phyloP scores from a whole-genome alignment of 768 basidiomycete genomes.

The Suillus subalutaceus region DNA sequence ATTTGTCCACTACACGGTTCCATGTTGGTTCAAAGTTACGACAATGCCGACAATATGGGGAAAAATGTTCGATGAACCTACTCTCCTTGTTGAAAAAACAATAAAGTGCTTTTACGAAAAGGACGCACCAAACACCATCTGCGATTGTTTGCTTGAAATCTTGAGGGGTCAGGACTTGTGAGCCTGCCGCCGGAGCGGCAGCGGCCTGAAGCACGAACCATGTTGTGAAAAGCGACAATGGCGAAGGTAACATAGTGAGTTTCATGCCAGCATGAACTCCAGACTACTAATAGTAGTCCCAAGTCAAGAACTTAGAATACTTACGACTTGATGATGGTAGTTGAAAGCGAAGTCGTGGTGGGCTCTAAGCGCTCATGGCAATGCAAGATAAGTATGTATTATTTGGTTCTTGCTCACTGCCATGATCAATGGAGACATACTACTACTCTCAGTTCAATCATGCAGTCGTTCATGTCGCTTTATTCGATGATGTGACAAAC shows the following conservation, averaged over 20 bases:
- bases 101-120: neutral
- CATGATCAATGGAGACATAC: slow-evolving; percentile 52
- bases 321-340: neutral
- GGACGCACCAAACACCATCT: slow-evolving; percentile 62
- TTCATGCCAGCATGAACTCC: slow-evolving; percentile 18
- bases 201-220: slow-evolving; percentile 31
- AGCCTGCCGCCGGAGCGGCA: slow-evolving; percentile 39
- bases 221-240: slow-evolving; percentile 34
- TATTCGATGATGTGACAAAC: slow-evolving; percentile 72
- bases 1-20: slow-evolving; percentile 63
- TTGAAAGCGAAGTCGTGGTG: neutral
- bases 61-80: slow-evolving; percentile 86
- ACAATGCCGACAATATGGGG: slow-evolving; percentile 86
- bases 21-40: slow-evolving; percentile 80
- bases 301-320: neutral
- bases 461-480: slow-evolving; percentile 56
- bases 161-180: slow-evolving; percentile 52
- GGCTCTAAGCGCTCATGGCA: neutral
- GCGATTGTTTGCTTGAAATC: slow-evolving; percentile 57
- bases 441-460: slow-evolving; percentile 54
- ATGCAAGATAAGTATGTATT: neutral
- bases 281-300: neutral
- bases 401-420: neutral
- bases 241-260: slow-evolving; percentile 12
- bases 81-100: neutral